Evolutionary conservation across 2,329 filamentous ascomycete genomes (phyloP), one percentile per base, ranked within the genome.

Genomic region (Mycocentrospora acerina): DNA sequence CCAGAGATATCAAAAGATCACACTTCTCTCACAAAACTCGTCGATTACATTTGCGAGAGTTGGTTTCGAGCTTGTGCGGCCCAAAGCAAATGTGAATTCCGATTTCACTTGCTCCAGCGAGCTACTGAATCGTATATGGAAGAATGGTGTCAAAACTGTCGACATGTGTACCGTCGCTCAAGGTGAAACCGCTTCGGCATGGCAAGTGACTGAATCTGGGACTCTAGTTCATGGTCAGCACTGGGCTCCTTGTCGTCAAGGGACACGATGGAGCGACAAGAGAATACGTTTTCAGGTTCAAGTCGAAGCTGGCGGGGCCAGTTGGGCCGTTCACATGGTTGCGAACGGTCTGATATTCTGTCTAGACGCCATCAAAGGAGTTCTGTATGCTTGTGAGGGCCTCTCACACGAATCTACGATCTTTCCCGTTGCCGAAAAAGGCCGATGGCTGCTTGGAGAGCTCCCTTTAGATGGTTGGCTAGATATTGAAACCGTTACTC

Each of bases 291-390:
- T 45, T n/a, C 34, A 45, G 12, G 38, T 37, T 13, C 34, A 24
- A 1, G 29, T 41, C 12, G 31, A 41, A 16, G 10, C 11, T 3
- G 37, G 37, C 8, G 42, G 42, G 6, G 42, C 31, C 16, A 45
- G 42, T 17, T 45, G 42, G 42, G 42, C 31, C 7, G 37, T 45
- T 14, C 42, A 45, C 35, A 45, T 41, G 42, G 37, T 45, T n/a
- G 30, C 37, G 4, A 45, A 45, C 17, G 42, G 42, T 13, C 32
- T 45, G 27, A 45, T 45, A 7, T 41, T 45, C 28, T 45, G 37
- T 22, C 25, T 45, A n/a, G 42, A 45, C 17, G 29, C 16, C 8
- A n/a, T 16, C 12, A 18, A 32, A 10, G 27, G 16, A 22, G 31
- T 37, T 1, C 15, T 45, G 4, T 41, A 37, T 24, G 42, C 37